Base-by-base conservation (phyloP, 495 filamentous ascomycete genomes). In the Bathelium albidoporum region DNA sequence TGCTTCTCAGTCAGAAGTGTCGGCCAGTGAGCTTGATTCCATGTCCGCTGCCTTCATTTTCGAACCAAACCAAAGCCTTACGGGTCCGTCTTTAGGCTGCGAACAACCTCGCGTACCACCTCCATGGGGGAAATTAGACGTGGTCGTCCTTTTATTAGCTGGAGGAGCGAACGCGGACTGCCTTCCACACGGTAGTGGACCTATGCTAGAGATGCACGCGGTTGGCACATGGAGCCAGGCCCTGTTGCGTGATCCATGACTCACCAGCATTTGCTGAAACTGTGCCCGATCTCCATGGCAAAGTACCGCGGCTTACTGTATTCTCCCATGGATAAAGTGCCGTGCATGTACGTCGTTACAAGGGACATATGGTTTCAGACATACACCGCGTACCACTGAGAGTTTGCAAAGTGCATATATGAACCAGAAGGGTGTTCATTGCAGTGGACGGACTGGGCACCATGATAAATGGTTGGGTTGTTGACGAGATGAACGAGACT, bases 291-390 rank as follows among this genome's bases (percentile, higher is more conserved):
- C n/a, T 53, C 43, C 2, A 70, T 39, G 1, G 52, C 32, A 61
- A 67, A 67, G 24, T 32, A 11, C 1, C 22, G 24, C 22, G 60
- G 43, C 32, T 44, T 55, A 11, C 29, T 53, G 60, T 41, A 70
- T 28, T 31, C 59, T n/a, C 11, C 14, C 24, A 28, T 22, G 16
- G 20, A 26, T 49, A 43, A 70, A 62, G 45, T 67, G 59, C 65
- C 65, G 68, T 1, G 59, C 68, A 43, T 67, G 64, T 20, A 62
- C 44, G 64, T 28, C 52, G 65, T 68, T 26, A 39, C 62, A 69
- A n/a, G 39, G 18, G 20, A 45, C 5, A 59, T 69, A 44, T 9
- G 61, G 3, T 69, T 68, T 63, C 49, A 70, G 53, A 60, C 64
- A 16, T 12, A 43, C n/a, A 20, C 10, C 14, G 12, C 58, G 1